Conservation (phyloP, 1,139 yeast species). For the Scheffersomyces cryptocercus region DNA sequence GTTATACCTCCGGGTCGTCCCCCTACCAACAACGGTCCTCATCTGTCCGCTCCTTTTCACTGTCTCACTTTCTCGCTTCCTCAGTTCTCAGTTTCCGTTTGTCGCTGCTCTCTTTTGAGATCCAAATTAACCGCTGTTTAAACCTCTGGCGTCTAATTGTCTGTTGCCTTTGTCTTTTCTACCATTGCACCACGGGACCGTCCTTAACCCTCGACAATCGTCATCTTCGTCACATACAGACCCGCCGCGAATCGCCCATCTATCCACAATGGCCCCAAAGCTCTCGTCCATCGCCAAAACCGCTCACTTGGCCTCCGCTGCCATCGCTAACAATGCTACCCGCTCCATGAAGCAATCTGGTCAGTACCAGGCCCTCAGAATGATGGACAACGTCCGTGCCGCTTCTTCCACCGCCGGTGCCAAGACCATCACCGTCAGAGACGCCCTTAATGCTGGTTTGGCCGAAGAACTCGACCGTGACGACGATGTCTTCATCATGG, state of each 20-base stretch:
- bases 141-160: not conserved
- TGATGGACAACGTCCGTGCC: conserved; percentile 40
- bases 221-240: not conserved
- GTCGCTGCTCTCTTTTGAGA: not conserved
- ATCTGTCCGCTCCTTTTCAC: conserved; percentile 11
- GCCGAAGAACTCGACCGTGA: conserved; percentile 98
- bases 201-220: too few species aligned
- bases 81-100: too few species aligned
- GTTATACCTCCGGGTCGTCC: conserved; percentile 11
- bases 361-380: conserved; percentile 39
- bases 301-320: conserved; percentile 48
- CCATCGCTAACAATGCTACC: conserved; percentile 16
- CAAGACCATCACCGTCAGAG: conserved; percentile 88
- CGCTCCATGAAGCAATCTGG: conserved; percentile 30
- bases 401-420: conserved; percentile 51
- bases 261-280: conserved; percentile 25
- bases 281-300: conserved; percentile 48
- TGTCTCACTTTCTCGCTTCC: too few species aligned
- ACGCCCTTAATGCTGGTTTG: conserved; percentile 90
- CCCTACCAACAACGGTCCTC: conserved; percentile 15
- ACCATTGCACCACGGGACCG: too few species aligned
- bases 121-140: not conserved
- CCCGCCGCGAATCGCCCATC: not conserved
- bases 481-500: conserved; percentile 90
- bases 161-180: too few species aligned